A percentile compares a stretch with the other conserved stretches of the same genome.
These are phyloP conservation scores for Tolypocladium tundrense DNA, from an alignment of 2,329 filamentous ascomycete species.

Conservation along the genomic window DNA sequence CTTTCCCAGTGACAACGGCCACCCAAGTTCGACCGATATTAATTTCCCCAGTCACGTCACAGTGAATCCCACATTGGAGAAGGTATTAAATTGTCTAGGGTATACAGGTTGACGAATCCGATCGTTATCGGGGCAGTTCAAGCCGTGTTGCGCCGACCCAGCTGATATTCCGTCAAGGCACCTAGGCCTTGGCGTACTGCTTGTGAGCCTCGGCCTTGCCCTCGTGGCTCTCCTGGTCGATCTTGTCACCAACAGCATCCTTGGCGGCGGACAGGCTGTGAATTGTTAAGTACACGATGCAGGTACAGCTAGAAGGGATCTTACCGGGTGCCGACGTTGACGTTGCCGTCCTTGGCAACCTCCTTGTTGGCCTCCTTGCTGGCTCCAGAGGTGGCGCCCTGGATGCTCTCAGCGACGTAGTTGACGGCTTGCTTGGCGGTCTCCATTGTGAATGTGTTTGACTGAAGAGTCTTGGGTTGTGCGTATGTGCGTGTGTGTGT, in stretches of 20 bases:
- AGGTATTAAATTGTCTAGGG: no score
- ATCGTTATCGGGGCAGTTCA: no score
- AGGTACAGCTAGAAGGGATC: constrained; percentile 4
- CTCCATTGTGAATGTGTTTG: constrained; percentile 34
- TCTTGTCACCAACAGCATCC: constrained; percentile 39
- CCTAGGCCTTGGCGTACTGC: no score
- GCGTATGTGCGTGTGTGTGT: no score
- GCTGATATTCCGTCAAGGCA: no score
- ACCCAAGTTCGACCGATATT: neutral
- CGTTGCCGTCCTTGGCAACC: constrained; percentile 53
- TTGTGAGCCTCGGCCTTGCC: constrained; percentile 13
- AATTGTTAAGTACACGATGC: constrained; percentile 18
- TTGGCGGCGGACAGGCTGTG: constrained; percentile 33
- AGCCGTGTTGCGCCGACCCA: no score
- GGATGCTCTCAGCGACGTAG: constrained; percentile 58
- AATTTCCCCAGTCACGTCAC: no score
- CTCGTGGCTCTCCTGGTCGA: constrained; percentile 29
- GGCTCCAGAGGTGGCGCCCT: constrained; percentile 44
- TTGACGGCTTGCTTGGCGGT: constrained; percentile 50
- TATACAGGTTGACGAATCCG: no score
- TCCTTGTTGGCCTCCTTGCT: constrained; percentile 65
- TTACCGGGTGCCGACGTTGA: constrained; percentile 42
- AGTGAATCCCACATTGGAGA: no score
- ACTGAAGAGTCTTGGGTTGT: neutral
- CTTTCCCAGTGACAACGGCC: neutral